These are phyloP conservation scores for Penicillium sp. DNA, from an alignment of 2,329 filamentous ascomycete genomes.

Conservation along the genomic window DNA sequence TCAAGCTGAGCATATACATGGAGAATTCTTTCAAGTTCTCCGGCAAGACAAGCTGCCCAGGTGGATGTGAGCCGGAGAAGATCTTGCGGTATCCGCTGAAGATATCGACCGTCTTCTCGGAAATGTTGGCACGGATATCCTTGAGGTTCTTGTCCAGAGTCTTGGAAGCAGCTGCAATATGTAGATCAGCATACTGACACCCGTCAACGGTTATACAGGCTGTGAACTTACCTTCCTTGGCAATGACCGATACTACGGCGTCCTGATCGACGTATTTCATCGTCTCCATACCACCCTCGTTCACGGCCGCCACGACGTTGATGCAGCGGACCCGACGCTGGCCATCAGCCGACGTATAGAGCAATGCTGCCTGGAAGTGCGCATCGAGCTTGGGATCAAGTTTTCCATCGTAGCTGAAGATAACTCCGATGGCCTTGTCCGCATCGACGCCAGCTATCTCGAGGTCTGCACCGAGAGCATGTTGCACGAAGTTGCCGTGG, in stretches of 20 bases:
- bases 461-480: slow-evolving; percentile 90
- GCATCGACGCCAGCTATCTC: slow-evolving; percentile 90
- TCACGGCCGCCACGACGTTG: slow-evolving; percentile 91
- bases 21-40: slow-evolving; percentile 94
- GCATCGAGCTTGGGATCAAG: slow-evolving; percentile 95
- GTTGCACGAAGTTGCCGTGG: slow-evolving; percentile 93
- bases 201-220: neutral
- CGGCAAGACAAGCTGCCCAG: slow-evolving; percentile 88
- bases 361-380: slow-evolving; percentile 91
- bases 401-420: slow-evolving; percentile 95
- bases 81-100: slow-evolving; percentile 90
- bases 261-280: slow-evolving; percentile 97
- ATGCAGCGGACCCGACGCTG: slow-evolving; percentile 88
- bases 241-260: slow-evolving; percentile 80
- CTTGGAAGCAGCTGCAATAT: slow-evolving; percentile 67
- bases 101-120: slow-evolving; percentile 90
- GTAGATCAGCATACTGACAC: slow-evolving; percentile 20
- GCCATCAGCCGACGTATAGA: slow-evolving; percentile 89
- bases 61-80: slow-evolving; percentile 80
- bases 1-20: slow-evolving; percentile 88
- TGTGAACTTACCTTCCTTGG: slow-evolving; percentile 66
- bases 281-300: slow-evolving; percentile 74
- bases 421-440: slow-evolving; percentile 87
- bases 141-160: slow-evolving; percentile 75
- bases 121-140: slow-evolving; percentile 77